phyloP scores from a whole-genome alignment of 305 asterid genomes.

The Fraxinus albicans region DNA sequence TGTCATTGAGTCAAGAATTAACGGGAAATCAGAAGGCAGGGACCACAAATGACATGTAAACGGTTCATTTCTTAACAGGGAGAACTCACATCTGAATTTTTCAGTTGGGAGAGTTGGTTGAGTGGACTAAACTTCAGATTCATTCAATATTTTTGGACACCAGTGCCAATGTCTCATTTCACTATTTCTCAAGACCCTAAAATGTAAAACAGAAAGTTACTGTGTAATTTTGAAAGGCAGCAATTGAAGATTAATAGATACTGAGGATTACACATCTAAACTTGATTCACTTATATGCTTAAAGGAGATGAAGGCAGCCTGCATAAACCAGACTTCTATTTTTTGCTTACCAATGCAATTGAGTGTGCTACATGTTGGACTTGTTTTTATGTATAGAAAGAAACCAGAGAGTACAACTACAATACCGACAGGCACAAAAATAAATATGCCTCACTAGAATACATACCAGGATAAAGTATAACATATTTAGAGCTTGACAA shows the following conservation, averaged over 20 bases:
- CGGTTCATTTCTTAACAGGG: too few species aligned
- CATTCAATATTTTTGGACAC: not conserved
- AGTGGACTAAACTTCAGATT: not conserved
- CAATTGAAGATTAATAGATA: not conserved
- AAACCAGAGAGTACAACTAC: not conserved
- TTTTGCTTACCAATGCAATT: not conserved
- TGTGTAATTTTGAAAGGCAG: not conserved
- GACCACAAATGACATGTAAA: not conserved
- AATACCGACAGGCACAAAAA: conserved; percentile 3
- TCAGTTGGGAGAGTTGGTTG: not conserved
- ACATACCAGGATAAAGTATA: conserved; percentile 16
- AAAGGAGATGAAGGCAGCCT: not conserved
- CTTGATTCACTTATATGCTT: not conserved
- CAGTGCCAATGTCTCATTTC: not conserved
- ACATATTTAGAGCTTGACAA: conserved; percentile 11
- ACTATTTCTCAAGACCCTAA: not conserved
- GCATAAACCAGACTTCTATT: not conserved
- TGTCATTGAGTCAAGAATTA: not conserved
- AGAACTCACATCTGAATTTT: too few species aligned
- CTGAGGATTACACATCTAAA: not conserved
- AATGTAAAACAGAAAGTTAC: not conserved
- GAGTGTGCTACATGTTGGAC: not conserved
- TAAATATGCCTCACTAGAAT: conserved; percentile 25
- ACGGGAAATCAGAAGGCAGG: not conserved
- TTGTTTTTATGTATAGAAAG: not conserved